Percentiles rank a stretch among this genome's conserved stretches.
Evolutionary conservation across 2,329 filamentous ascomycete genomes (phyloP).

Genomic region (Chaetomium strumarium): DNA sequence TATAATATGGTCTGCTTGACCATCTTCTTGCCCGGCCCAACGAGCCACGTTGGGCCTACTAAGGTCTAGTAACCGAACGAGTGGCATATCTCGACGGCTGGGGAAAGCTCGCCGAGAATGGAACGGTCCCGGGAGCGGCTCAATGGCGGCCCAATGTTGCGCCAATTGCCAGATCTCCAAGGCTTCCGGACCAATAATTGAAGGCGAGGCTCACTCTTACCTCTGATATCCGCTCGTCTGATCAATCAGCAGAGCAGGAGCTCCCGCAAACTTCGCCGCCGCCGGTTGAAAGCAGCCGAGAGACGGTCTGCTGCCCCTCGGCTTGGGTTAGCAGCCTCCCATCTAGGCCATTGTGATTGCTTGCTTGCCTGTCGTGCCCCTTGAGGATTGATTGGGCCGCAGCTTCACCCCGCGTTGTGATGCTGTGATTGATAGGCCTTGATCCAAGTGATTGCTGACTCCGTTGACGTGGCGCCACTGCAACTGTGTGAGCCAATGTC

Average conservation of each 20-base stretch:
- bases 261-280: not conserved
- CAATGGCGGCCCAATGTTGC: conserved; percentile 22
- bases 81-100: conserved; percentile 1
- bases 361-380: not conserved
- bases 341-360: conserved; percentile 8
- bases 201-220: conserved; percentile 10
- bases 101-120: conserved; percentile 3
- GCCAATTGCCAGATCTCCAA: conserved; percentile 12
- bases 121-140: conserved; percentile 5
- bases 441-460: conserved; percentile 14
- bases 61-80: conserved; percentile 10
- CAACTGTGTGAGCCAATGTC: conserved; percentile 30
- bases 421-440: conserved; percentile 22
- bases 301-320: not conserved
- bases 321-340: not conserved
- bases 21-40: conserved; percentile 1
- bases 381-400: conserved; percentile 11
- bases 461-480: conserved; percentile 35
- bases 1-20: not conserved
- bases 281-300: not conserved
- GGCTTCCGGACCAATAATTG: conserved; percentile 12
- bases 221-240: conserved; percentile 2
- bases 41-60: conserved; percentile 8
- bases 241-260: not conserved
- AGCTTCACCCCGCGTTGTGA: conserved; percentile 16